Base-by-base conservation (phyloP, 2,329 filamentous ascomycete genomes). In the Ploettnerulaceae sp. region DNA sequence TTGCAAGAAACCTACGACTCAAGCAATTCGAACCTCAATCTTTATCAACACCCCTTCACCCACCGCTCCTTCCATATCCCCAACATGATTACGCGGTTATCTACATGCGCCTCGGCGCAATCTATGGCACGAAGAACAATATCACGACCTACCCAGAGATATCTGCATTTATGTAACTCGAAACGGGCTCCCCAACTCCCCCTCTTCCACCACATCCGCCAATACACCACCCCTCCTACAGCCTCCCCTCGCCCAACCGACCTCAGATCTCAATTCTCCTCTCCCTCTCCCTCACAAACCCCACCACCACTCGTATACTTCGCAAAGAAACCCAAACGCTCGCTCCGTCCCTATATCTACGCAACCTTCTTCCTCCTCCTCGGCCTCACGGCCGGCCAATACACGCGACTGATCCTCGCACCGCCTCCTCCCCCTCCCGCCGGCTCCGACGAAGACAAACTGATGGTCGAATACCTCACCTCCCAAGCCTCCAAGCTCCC, bases 401-500 rank as follows among this genome's bases (percentile, higher is more conserved):
- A 66, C 35, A 51, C 68, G 37, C 61, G 65, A 9, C 53, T 70
- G n/a, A 59, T 69, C 32, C 54, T 77, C 44, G 60, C 65, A 2
- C 74, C 75, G 0, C 70, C 71, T 1, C 52, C 66, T 3, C 66
- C 70, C 1, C 69, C 69, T 0, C 45, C 53, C 2, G 64, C 67
- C 0, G 70, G 67, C 26, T 65, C 67, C 3, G 54, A 63, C 18
- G 64, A 69, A 45, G 75, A 78, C 60, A 48, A 52, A 7, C 54
- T 68, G 42, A 64, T 71, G 15, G 59, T 67, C n/a, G 50, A 58
- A 12, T 61, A 65, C 48, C 66, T 79, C 44, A 66, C 66, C 45
- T 52, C 60, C n/a, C 58, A 64, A 41, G 73, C 73, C 39, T 63
- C 67, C 24, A 58, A 66, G 21, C 68, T 78, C 2, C 71, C 74